Conservation (phyloP, 1,284 basidiomycete species). For the Retiboletus fuscus region DNA sequence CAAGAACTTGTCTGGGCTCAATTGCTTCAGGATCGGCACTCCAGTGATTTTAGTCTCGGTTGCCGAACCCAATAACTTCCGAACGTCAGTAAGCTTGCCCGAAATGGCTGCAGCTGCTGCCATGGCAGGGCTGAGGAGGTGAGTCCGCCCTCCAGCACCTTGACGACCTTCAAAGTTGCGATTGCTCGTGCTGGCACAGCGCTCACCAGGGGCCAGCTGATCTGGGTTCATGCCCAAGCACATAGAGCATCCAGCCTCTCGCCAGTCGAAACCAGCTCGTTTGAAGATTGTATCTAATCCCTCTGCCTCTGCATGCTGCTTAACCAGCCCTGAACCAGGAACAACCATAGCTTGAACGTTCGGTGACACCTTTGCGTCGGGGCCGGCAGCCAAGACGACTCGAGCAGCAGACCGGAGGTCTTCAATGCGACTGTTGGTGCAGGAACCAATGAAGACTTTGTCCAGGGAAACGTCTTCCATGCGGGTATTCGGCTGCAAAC, state of each 20-base stretch:
- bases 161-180: conserved; percentile 92
- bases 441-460: conserved; percentile 97
- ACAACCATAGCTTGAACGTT: conserved; percentile 94
- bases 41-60: conserved; percentile 60
- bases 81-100: conserved; percentile 89
- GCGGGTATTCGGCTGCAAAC: conserved; percentile 81
- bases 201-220: conserved; percentile 89
- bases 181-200: conserved; percentile 96
- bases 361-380: conserved; percentile 82
- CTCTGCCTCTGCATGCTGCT: conserved; percentile 94
- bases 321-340: conserved; percentile 94
- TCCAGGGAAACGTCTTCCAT: conserved; percentile 91
- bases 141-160: conserved; percentile 88
- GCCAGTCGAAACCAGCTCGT: conserved; percentile 96
- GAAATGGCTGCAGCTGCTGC: conserved; percentile 94
- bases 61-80: conserved; percentile 76
- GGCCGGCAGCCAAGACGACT: conserved; percentile 82
- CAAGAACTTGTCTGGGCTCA: conserved; percentile 80
- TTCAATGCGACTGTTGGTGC: conserved; percentile 97
- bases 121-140: conserved; percentile 95
- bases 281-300: conserved; percentile 92
- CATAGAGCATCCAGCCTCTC: conserved; percentile 98
- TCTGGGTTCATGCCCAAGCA: conserved; percentile 98
- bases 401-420: conserved; percentile 85
- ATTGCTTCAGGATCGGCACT: conserved; percentile 72